These are phyloP conservation scores for Xylariaceae sp. DNA, from an alignment of 2,329 filamentous ascomycete species.

Conservation along the genomic window DNA sequence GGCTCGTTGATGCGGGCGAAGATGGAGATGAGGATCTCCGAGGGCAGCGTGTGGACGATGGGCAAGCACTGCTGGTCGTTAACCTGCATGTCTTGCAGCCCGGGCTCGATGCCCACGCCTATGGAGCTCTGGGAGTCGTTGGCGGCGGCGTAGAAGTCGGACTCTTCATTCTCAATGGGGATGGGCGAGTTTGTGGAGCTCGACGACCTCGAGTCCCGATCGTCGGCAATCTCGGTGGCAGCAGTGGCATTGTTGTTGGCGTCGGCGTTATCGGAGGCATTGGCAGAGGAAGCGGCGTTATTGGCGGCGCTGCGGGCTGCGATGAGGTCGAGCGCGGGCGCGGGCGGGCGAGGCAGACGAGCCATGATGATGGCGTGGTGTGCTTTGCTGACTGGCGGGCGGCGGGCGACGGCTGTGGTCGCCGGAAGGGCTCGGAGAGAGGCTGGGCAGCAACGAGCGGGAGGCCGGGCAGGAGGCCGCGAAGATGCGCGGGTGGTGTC, in stretches of 20 bases:
- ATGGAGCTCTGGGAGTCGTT: constrained; percentile 95
- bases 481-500: too few relatives aligned
- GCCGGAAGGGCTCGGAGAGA: too few relatives aligned
- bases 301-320: not conserved
- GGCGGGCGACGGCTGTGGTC: too few relatives aligned
- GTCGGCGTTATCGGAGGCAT: not conserved
- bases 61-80: constrained; percentile 65
- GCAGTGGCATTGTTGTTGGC: not conserved
- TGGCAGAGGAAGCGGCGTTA: not conserved
- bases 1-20: constrained; percentile 80
- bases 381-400: too few relatives aligned
- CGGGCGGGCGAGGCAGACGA: not conserved
- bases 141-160: constrained; percentile 83
- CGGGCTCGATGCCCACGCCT: constrained; percentile 59
- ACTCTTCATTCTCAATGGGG: constrained; percentile 81
- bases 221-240: constrained; percentile 40
- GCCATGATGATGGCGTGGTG: too few relatives aligned
- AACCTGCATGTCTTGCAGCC: constrained; percentile 71
- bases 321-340: not conserved
- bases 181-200: constrained; percentile 74
- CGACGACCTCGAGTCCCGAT: constrained; percentile 57
- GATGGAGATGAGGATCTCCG: constrained; percentile 90
- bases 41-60: constrained; percentile 83
- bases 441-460: too few relatives aligned
- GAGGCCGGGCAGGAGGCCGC: too few relatives aligned